Base-by-base conservation (phyloP, 2,329 filamentous ascomycete species). In the Calycina marina region DNA sequence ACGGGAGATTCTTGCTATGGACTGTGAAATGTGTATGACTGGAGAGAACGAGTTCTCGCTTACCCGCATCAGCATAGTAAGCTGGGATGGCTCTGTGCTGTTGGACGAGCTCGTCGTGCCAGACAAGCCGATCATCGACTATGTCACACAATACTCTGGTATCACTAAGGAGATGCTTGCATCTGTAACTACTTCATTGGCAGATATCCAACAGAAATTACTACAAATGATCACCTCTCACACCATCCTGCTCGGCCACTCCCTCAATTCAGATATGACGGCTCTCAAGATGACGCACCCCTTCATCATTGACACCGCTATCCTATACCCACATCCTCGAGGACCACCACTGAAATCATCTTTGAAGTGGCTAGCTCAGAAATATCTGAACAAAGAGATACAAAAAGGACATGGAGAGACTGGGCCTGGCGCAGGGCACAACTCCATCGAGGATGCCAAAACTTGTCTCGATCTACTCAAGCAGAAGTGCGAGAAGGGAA, bases 1-100 rank as follows among this genome's bases (percentile, higher is more conserved):
- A 20, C 72, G 84, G 40, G 69, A 77, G 22, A 61, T 94, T 8
- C 61, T 92, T 30, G 78, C 84, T 1, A 63, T 98, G 34, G 90
- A 98, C 53, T 98, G 90, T 57, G 90, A 98, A 57, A 98, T 98
- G 90, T 93, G 86, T 53, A 76, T 84, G 58, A 92, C 85, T 2
- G 80, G 77, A 38, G 73, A 78, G 39, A 74, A 74, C 29, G 71
- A 82, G 42, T 83, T 79, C 41, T 83, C 86, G 20, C 72, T 98
- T 26, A 92, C 90, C 2, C 75, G 90, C 35, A 78, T 96, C 52
- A 94, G 85, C 52, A 56, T 96, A 24, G 62, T 98, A 5, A 63
- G 74, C 38, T 98, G 90, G 88, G 72, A 85, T 44, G 86, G 86
- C 30, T 70, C 73, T 18, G 69, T 81, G 6, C 64, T 93, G 11